Conservation (phyloP, 2,329 filamentous ascomycete species). For the Hortaea werneckii region DNA sequence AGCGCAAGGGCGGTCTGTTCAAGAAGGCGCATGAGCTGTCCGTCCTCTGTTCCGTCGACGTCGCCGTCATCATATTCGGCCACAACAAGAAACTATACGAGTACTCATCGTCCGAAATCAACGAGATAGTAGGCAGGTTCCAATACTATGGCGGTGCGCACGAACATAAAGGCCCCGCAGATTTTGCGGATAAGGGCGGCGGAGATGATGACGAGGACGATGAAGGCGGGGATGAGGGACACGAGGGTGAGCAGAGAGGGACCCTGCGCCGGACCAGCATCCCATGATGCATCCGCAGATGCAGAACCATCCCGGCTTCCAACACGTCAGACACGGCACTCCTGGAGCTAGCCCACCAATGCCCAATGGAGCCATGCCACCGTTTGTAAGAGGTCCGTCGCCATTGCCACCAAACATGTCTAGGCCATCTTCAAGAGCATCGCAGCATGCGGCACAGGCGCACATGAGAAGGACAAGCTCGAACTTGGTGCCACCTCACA, state of each 20-base stretch:
- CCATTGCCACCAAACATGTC: conserved; percentile 70
- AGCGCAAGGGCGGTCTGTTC: conserved; percentile 96
- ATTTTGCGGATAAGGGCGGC: conserved; percentile 72
- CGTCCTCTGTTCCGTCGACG: conserved; percentile 94
- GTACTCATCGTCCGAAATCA: conserved; percentile 90
- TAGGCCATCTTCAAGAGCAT: conserved; percentile 69
- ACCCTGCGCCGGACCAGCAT: conserved; percentile 53
- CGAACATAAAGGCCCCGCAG: conserved; percentile 89
- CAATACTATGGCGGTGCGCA: conserved; percentile 88
- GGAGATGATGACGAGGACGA: conserved; percentile 66
- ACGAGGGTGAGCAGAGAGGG: conserved; percentile 47
- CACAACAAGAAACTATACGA: conserved; percentile 99
- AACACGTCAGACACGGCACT: conserved; percentile 71
- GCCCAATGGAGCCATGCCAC: conserved; percentile 57
- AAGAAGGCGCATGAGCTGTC: conserved; percentile 99
- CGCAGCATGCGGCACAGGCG: conserved; percentile 48
- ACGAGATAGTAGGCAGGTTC: conserved; percentile 77
- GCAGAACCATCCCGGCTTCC: conserved; percentile 52
- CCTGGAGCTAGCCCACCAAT: conserved; percentile 85
- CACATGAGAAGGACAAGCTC: conserved; percentile 61
- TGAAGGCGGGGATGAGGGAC: conserved; percentile 57
- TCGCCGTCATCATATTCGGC: conserved; percentile 96
- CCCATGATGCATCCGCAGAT: conserved; percentile 37
- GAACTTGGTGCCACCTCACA: conserved; percentile 56
- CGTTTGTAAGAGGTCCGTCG: conserved; percentile 64